A percentile compares a stretch with the other conserved stretches of the same genome.
These are phyloP conservation scores for Solanum acaule DNA, from an alignment of 257 asterid genomes.

Conservation along the genomic window DNA sequence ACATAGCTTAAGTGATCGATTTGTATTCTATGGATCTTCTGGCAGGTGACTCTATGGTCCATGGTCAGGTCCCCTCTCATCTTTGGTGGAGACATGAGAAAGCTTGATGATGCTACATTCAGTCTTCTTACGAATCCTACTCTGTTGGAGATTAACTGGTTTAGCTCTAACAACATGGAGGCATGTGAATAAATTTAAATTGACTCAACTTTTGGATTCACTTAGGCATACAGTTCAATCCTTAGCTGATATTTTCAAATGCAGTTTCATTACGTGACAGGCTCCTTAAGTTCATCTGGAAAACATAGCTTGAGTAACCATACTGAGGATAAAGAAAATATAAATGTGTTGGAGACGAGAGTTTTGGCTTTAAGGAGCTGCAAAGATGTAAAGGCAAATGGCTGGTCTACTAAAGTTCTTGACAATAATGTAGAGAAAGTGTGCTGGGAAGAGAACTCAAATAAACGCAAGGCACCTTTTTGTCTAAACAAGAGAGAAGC, in stretches of 20 bases:
- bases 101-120: conserved; percentile 42
- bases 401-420: conserved; percentile 51
- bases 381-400: conserved; percentile 39
- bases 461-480: conserved; percentile 26
- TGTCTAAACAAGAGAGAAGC: conserved; percentile 62
- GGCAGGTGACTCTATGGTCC: conserved; percentile 92
- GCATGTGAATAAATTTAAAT: conserved; percentile 29
- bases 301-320: background rate
- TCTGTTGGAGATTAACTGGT: conserved; percentile 67
- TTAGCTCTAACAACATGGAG: conserved; percentile 82
- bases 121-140: conserved; percentile 72
- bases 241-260: background rate
- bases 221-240: conserved; percentile 1
- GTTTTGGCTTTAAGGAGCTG: conserved; percentile 57
- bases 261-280: conserved; percentile 59
- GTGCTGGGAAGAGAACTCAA: conserved; percentile 59
- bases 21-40: background rate
- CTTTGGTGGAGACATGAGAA: conserved; percentile 96
- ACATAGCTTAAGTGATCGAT: background rate
- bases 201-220: background rate
- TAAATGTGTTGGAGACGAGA: conserved; percentile 5
- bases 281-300: conserved; percentile 4
- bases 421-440: conserved; percentile 48
- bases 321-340: conserved; percentile 2
- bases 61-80: conserved; percentile 88